Evolutionary conservation across 495 filamentous ascomycete species (phyloP), one percentile per base, ranked within the genome.

Genomic region (Pyrenopolyporus hunteri): DNA sequence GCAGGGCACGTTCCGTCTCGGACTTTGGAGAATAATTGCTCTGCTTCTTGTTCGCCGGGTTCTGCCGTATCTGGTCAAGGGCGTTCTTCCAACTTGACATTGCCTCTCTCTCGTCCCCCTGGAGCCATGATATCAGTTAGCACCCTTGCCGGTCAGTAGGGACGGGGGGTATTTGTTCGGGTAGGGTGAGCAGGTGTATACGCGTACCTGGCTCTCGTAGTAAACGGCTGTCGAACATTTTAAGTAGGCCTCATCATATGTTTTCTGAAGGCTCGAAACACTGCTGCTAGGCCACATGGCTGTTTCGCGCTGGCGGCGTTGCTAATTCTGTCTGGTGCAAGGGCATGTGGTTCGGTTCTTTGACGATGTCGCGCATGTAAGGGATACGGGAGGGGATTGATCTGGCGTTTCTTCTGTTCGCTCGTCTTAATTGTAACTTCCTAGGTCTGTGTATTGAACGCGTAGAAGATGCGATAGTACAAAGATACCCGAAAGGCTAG

Each of bases 191-290:
- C n/a, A n/a, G 3, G 0, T 29, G 6, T 10, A 22, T 19, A 5
- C 13, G 44, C 76, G 36, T 74, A 94, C 92, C 83, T 96, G 89
- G 66, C 87, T 87, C 73, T 97, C 92, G 72, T 94, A 96, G 75
- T 96, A 96, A 59, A 97, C 89, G 54, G 94, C 94, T 7, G 92
- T 98, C 1, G 92, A 97, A 73, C 91, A 96, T 62, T 87, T 89
- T 53, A 97, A 79, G 74, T 96, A 96, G 74, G 89, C 91, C 68
- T 97, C 91, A 78, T 98, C 92, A 76, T 97, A 97, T 52, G 91
- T 96, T 83, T 97, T 97, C 80, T 98, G 94, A 73, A 97, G 81
- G 50, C 87, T 86, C 72, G 91, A 87, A 60, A 85, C 80, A 37
- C 84, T 82, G 70, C 88, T 91, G 79, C 83, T 88, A 77, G 90